phyloP scores from a whole-genome alignment of 306 rosid genomes.

The Datisca glomerata region DNA sequence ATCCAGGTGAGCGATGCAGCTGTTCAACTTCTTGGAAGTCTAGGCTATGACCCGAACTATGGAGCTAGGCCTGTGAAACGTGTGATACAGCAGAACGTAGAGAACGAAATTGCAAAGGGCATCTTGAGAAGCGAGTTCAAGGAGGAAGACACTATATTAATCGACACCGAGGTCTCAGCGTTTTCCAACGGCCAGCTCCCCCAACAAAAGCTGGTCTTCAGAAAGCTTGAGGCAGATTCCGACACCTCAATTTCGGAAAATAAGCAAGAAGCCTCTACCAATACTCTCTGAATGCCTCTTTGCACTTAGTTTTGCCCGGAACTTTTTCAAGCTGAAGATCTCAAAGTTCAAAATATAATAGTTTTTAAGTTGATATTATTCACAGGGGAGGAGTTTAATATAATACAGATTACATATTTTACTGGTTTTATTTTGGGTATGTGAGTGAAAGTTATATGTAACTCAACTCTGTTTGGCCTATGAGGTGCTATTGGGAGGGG shows the following conservation, averaged over 20 bases:
- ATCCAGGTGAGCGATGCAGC: conserved; percentile 70
- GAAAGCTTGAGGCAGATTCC: conserved; percentile 28
- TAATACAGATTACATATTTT: too few species aligned
- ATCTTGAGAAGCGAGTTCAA: conserved; percentile 87
- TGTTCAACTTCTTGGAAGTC: conserved; percentile 70
- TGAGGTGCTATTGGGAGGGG: too few species aligned
- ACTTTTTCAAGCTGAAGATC: too few species aligned
- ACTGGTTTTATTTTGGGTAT: too few species aligned
- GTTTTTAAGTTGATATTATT: too few species aligned
- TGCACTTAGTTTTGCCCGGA: too few species aligned
- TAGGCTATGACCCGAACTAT: conserved; percentile 88
- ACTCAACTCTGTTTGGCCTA: too few species aligned
- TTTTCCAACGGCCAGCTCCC: conserved; percentile 76
- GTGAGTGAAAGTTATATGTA: too few species aligned
- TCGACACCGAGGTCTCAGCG: conserved; percentile 81
- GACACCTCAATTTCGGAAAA: conserved; percentile 20
- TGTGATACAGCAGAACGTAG: conserved; percentile 86
- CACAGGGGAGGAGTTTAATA: too few species aligned
- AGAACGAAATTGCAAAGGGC: conserved; percentile 89
- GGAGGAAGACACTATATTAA: conserved; percentile 58
- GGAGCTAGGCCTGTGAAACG: conserved; percentile 98
- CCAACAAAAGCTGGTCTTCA: conserved; percentile 62
- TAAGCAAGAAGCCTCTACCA: conserved; percentile 34
- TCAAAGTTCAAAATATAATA: too few species aligned
- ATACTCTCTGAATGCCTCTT: conserved; percentile 19